phyloP scores from a whole-genome alignment of 169 alveolate species.

The Condylostoma magnum region DNA sequence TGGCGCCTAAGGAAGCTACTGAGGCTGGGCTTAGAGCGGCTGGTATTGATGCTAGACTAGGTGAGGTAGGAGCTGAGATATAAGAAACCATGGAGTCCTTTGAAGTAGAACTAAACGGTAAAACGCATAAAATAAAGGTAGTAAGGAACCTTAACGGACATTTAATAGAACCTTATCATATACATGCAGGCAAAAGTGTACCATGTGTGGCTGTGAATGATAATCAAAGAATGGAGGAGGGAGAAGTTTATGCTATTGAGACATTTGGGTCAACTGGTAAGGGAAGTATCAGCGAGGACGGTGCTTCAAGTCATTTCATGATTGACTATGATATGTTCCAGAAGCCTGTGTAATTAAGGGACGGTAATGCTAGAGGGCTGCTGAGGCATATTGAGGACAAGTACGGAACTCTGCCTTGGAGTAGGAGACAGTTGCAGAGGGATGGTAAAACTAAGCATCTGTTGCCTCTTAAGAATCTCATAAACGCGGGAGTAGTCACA shows the following conservation, averaged over 20 bases:
- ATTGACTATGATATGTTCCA: conserved; percentile 17
- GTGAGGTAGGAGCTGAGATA: conserved; percentile 98
- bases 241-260: conserved; percentile 99
- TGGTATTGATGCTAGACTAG: conserved; percentile 97
- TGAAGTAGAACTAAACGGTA: conserved; percentile 95
- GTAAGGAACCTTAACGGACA: conserved; percentile 98
- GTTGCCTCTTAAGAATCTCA: conserved; percentile 91
- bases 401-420: conserved; percentile 98
- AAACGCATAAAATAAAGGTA: conserved; percentile 92
- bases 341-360: conserved; percentile 78
- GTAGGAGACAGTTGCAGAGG: conserved; percentile 98
- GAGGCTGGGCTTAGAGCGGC: conserved; percentile 97
- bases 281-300: conserved; percentile 73
- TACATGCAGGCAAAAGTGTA: conserved; percentile 99
- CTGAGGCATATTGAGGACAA: conserved; percentile 91
- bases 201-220: conserved; percentile 96
- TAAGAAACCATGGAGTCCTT: conserved; percentile 97
- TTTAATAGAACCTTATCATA: conserved; percentile 94
- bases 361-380: conserved; percentile 88
- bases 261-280: conserved; percentile 99
- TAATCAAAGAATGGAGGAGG: conserved; percentile 97
- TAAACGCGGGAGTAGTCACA: conserved; percentile 94
- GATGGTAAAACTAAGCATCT: conserved; percentile 94
- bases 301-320: conserved; percentile 39
- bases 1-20: conserved; percentile 99